These are phyloP conservation scores for Claviceps sp. DNA, from an alignment of 2,329 filamentous ascomycete species.

Conservation along the genomic window DNA sequence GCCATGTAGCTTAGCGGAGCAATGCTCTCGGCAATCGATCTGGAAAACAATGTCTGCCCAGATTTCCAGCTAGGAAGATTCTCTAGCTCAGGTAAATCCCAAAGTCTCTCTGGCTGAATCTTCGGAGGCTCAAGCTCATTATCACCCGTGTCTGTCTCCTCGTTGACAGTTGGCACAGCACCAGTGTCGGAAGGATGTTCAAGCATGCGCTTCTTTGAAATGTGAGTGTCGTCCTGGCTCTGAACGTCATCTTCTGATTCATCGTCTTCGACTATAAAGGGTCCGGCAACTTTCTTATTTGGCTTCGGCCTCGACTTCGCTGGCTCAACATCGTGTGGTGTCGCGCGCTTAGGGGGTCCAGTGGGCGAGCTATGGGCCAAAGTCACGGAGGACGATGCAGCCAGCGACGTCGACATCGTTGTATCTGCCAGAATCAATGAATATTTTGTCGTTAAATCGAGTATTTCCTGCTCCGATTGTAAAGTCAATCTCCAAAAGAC, in stretches of 20 bases:
- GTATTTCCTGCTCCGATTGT: too few relatives aligned
- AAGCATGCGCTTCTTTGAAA: constrained; percentile 20
- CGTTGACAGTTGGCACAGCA: neutral
- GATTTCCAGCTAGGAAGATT: constrained; percentile 9
- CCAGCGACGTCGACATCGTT: constrained; percentile 32
- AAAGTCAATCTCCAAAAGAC: too few relatives aligned
- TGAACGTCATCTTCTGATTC: constrained; percentile 19
- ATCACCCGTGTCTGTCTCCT: neutral
- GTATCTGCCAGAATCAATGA: neutral
- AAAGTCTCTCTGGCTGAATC: neutral
- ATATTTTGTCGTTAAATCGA: neutral
- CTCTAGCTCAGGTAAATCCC: neutral
- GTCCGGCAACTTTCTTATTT: constrained; percentile 21
- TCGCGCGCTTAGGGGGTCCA: constrained; percentile 20
- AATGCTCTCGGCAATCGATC: constrained; percentile 14
- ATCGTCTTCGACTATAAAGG: constrained; percentile 24
- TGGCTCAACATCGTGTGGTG: constrained; percentile 21
- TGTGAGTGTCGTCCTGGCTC: constrained; percentile 6
- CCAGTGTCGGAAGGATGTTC: constrained; percentile 10
- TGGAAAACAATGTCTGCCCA: constrained; percentile 15
- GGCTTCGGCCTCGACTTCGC: constrained; percentile 23
- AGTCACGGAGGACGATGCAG: constrained; percentile 44
- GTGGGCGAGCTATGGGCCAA: constrained; percentile 38
- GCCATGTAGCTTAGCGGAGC: constrained; percentile 25
- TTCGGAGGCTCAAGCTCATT: constrained; percentile 2